Conservation (phyloP, 2,329 filamentous ascomycete genomes). For the Cadophora luteo-olivacea region DNA sequence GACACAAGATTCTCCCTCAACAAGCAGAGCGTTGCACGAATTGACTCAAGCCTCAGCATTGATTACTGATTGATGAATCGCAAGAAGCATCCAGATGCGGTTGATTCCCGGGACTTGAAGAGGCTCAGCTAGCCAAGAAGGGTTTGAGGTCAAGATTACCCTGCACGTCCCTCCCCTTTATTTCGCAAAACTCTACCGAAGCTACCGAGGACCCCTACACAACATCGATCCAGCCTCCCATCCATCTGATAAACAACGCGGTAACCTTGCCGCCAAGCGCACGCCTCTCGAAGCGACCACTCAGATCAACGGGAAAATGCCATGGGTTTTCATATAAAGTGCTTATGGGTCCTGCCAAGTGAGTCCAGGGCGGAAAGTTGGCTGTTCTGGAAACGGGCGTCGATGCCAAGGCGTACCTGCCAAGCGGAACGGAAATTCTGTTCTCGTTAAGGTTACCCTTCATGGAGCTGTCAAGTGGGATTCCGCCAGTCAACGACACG, state of each 20-base stretch:
- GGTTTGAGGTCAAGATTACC: background rate
- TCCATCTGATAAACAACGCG: conserved; percentile 1
- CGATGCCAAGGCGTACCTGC: conserved; percentile 18
- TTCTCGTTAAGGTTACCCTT: conserved; percentile 2
- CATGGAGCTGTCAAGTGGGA: conserved; percentile 1
- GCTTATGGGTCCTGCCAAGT: conserved; percentile 10
- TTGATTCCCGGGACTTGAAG: background rate
- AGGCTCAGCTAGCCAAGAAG: background rate
- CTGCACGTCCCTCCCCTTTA: conserved; percentile 6
- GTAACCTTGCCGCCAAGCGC: background rate
- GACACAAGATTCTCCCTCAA: too few species aligned
- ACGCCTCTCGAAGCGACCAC: background rate
- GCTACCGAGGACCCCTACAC: background rate
- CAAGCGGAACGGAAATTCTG: conserved; percentile 18
- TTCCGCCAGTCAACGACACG: background rate
- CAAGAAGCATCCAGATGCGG: background rate
- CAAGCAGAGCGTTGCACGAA: too few species aligned
- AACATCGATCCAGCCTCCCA: conserved; percentile 1
- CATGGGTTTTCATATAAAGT: conserved; percentile 18
- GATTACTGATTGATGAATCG: background rate
- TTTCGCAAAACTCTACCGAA: background rate
- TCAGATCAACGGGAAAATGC: conserved; percentile 5
- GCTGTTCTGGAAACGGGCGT: background rate
- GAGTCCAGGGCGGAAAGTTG: conserved; percentile 3
- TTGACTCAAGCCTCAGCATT: background rate